phyloP scores from a whole-genome alignment of 1,284 basidiomycete species.

The Sporisorium iseilematis-ciliati region DNA sequence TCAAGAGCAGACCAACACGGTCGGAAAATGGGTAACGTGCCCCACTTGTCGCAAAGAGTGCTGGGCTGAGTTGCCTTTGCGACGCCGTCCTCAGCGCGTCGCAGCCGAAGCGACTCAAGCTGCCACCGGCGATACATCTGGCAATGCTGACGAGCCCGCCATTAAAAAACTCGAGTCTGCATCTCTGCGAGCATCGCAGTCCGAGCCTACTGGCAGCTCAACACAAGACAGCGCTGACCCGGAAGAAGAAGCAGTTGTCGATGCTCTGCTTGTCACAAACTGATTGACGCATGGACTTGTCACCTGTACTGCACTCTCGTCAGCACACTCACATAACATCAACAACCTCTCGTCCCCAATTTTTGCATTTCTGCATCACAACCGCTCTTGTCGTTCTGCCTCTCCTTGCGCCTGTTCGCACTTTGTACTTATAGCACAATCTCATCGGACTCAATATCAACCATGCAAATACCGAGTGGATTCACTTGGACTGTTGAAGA shows the following conservation, averaged over 20 bases:
- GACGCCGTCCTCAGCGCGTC: constrained; percentile 32
- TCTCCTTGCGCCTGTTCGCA: neutral
- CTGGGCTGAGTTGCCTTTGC: constrained; percentile 61
- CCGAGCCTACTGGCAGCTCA: neutral
- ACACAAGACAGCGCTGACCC: neutral
- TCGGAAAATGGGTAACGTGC: constrained; percentile 66
- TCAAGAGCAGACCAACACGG: constrained; percentile 35
- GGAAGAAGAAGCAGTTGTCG: constrained; percentile 21
- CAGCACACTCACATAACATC: neutral
- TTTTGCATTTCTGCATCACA: neutral
- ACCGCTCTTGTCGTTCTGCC: neutral
- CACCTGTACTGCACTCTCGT: neutral
- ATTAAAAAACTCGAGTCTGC: neutral
- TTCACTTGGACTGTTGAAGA: neutral
- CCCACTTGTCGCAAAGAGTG: constrained; percentile 61
- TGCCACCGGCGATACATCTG: neutral
- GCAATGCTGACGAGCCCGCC: neutral
- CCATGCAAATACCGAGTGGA: no score
- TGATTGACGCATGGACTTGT: neutral
- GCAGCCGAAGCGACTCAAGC: neutral
- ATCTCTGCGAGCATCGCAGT: neutral
- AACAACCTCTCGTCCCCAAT: neutral
- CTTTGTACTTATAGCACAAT: neutral
- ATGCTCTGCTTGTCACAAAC: constrained; percentile 20
- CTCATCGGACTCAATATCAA: neutral